phyloP scores from a whole-genome alignment of 306 rosid genomes.

The Albizia julibrissin region DNA sequence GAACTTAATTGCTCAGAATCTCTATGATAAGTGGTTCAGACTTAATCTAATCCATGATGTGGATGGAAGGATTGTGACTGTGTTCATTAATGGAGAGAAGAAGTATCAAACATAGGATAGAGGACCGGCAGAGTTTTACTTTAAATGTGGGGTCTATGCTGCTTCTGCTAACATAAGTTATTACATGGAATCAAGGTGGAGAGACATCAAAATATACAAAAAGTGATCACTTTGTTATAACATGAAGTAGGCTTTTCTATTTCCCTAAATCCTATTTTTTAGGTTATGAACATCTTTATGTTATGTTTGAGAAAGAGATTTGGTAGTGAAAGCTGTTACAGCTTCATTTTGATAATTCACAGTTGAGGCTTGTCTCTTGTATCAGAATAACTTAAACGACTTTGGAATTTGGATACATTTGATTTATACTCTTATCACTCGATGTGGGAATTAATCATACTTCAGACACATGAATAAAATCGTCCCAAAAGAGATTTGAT shows the following conservation, averaged over 20 bases:
- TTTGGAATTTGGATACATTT: too few species aligned
- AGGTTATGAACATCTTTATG: background rate
- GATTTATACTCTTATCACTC: too few species aligned
- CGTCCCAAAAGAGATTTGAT: too few species aligned
- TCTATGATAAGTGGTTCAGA: slow-evolving; percentile 51
- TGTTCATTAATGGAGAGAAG: slow-evolving; percentile 38
- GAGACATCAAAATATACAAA: slow-evolving; percentile 36
- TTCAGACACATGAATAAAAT: too few species aligned
- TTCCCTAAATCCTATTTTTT: background rate
- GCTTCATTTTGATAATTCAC: too few species aligned
- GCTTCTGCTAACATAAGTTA: slow-evolving; percentile 37
- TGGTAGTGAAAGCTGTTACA: background rate
- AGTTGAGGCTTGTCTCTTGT: background rate
- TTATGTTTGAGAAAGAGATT: background rate
- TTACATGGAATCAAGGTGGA: slow-evolving; percentile 48
- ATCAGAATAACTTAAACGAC: too few species aligned
- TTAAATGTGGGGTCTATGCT: slow-evolving; percentile 47
- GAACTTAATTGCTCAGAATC: slow-evolving; percentile 38
- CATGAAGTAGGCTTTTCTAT: background rate
- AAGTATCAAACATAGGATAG: slow-evolving; percentile 33
- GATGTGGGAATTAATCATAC: too few species aligned
- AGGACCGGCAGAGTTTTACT: slow-evolving; percentile 41
- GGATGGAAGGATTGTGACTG: slow-evolving; percentile 35
- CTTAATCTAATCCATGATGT: slow-evolving; percentile 49
- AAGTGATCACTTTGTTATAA: background rate